phyloP scores from a whole-genome alignment of 495 filamentous ascomycete species.

The Penicillium nucicola region DNA sequence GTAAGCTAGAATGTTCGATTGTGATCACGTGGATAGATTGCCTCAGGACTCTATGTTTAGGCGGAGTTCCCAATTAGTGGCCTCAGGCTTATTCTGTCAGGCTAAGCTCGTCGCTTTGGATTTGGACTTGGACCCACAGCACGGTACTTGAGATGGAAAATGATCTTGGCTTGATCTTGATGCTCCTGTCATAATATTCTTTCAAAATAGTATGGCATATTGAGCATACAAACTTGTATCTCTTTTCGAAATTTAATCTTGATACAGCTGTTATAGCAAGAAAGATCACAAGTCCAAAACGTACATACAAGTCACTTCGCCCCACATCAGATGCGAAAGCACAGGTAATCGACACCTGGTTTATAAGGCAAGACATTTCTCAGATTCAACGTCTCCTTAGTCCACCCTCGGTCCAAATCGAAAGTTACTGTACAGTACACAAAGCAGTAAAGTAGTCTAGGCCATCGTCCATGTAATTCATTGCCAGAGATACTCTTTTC shows the following conservation, averaged over 20 bases:
- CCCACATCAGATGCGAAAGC: neutral
- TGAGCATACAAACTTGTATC: neutral
- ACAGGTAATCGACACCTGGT: neutral
- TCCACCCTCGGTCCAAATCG: neutral
- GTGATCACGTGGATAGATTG: neutral
- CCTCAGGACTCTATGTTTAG: slow-evolving; percentile 1
- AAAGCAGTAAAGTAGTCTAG: too few relatives aligned
- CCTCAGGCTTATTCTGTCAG: too few relatives aligned
- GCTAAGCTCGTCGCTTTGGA: too few relatives aligned
- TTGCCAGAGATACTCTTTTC: too few relatives aligned
- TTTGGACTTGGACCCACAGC: neutral
- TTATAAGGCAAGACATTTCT: neutral
- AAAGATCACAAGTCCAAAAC: slow-evolving; percentile 2
- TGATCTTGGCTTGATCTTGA: slow-evolving; percentile 2
- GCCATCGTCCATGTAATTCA: too few relatives aligned
- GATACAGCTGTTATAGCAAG: too few relatives aligned
- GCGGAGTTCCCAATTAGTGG: too few relatives aligned
- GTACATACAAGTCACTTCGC: neutral
- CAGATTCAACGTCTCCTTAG: neutral
- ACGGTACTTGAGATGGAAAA: neutral
- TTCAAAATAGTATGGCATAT: neutral
- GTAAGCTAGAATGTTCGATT: slow-evolving; percentile 1
- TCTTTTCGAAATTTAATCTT: neutral
- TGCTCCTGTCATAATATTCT: neutral
- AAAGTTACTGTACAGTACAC: too few relatives aligned